These are phyloP conservation scores for Hericium coralloides DNA, from an alignment of 768 basidiomycete genomes.

Conservation along the genomic window DNA sequence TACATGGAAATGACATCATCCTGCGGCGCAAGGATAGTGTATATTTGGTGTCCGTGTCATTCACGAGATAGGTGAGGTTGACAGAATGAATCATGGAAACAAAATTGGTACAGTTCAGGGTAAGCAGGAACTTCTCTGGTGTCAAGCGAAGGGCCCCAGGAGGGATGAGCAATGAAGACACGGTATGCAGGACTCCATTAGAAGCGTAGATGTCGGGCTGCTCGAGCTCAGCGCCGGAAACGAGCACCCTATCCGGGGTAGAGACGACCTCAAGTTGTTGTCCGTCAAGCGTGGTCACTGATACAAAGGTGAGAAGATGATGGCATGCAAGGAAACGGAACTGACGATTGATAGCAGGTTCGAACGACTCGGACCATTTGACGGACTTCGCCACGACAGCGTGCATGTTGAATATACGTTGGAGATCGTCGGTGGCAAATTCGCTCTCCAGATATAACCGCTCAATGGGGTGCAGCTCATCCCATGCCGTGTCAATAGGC, in stretches of 20 bases:
- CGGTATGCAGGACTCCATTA: conserved; percentile 90
- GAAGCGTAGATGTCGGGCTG: conserved; percentile 86
- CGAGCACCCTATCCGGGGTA: conserved; percentile 41
- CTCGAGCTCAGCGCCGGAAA: conserved; percentile 52
- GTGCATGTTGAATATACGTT: conserved; percentile 72
- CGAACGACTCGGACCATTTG: conserved; percentile 59
- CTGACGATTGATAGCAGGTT: conserved; percentile 45
- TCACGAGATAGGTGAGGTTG: conserved; percentile 60
- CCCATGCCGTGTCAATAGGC: conserved; percentile 80
- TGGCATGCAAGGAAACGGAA: neutral
- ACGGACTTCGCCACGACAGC: conserved; percentile 52
- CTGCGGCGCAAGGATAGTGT: conserved; percentile 86
- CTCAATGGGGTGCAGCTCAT: conserved; percentile 67
- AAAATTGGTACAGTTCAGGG: conserved; percentile 86
- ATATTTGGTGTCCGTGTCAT: conserved; percentile 53
- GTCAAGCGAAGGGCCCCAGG: conserved; percentile 70
- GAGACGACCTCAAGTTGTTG: conserved; percentile 51
- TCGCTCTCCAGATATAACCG: conserved; percentile 82
- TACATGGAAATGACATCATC: conserved; percentile 74
- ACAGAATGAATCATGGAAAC: conserved; percentile 84
- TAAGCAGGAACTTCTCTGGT: conserved; percentile 90
- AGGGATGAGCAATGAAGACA: conserved; percentile 77
- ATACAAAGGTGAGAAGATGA: conserved; percentile 9
- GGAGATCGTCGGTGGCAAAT: conserved; percentile 75
- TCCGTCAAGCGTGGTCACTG: conserved; percentile 68